Base-by-base conservation (phyloP, 1,139 yeast species). In the Candida sp. region DNA sequence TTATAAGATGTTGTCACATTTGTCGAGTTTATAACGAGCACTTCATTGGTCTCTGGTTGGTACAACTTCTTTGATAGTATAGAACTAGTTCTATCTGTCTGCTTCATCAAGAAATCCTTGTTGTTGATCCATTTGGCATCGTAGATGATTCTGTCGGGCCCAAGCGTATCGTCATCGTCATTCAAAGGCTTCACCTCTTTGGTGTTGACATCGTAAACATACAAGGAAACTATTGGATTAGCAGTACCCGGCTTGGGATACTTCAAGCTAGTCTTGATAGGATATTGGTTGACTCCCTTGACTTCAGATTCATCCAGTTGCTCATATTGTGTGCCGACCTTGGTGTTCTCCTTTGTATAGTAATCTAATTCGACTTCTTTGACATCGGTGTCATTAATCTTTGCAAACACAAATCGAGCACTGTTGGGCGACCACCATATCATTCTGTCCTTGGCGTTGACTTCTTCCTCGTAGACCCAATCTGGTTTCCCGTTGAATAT, bases 391-490 rank as follows among this genome's bases (percentile, higher is more conserved):
- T 93, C 98, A 65, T 94, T 83, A 17, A 90, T 76, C 39, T 80
- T 77, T 42, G 90, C 77, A 63, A 76, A 94, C 0, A 92, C 81
- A 46, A 94, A 63, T 53, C 77, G 73, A 5, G 81, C 67, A 55
- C 89, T 92, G 59, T 87, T 84, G 0, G 89, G 88, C 11, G 94
- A 79, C 97, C 98, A 94, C 96, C 97, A 94, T 25, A 91, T 67
- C 3, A 96, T 84, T 42, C 72, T 72, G 57, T 88, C 90, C 5
- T 77, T 72, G 0, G 81, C 77, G 4, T 87, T 67, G 0, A 94
- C 92, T 58, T 83, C 87, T 58, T 83, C 87, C 61, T 83, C 87
- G 56, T 83, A 83, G 7, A 83, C 85, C 87, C 87, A 83, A 59
- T 83, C 86, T 0, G 86, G 85, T 51, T 77, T 77, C 25, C 86